Conservation (phyloP, 208 protist species). For the Vickermania spadyakhi region DNA sequence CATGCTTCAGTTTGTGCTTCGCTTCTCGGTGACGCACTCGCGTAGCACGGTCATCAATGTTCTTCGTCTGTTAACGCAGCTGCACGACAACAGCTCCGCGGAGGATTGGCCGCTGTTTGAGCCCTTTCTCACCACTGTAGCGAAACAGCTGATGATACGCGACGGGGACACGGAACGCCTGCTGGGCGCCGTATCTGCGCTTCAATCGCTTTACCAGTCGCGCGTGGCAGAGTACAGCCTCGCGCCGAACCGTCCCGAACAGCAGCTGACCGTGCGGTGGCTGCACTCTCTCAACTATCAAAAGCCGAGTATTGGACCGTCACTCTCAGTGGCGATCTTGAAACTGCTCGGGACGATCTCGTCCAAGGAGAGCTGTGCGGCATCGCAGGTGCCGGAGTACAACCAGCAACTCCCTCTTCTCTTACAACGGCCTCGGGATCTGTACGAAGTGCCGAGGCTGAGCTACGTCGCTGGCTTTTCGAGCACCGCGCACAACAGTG, state of each 20-base stretch:
- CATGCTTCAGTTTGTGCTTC: slow-evolving; percentile 26
- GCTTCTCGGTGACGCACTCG: not conserved
- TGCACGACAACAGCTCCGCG: slow-evolving; percentile 57
- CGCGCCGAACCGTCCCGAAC: slow-evolving; percentile 2
- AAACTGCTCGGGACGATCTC: slow-evolving; percentile 72
- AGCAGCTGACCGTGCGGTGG: slow-evolving; percentile 31
- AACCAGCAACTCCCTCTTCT: slow-evolving; percentile 22
- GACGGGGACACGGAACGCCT: slow-evolving; percentile 47
- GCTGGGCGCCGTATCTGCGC: slow-evolving; percentile 33
- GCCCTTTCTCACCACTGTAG: slow-evolving; percentile 46
- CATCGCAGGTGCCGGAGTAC: slow-evolving; percentile 14
- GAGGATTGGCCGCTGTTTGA: slow-evolving; percentile 52
- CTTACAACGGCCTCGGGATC: slow-evolving; percentile 28
- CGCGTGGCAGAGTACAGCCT: slow-evolving; percentile 10
- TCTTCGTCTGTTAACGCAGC: slow-evolving; percentile 46
- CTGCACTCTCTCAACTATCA: slow-evolving; percentile 69
- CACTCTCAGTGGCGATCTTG: slow-evolving; percentile 58
- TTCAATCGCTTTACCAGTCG: slow-evolving; percentile 64
- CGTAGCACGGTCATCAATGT: slow-evolving; percentile 42
- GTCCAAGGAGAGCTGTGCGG: slow-evolving; percentile 64
- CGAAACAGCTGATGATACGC: slow-evolving; percentile 41
- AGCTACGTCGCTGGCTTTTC: slow-evolving; percentile 6
- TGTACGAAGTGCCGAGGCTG: slow-evolving; percentile 18
- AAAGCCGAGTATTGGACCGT: slow-evolving; percentile 53
- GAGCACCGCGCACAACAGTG: not conserved